Evolutionary conservation across 169 alveolate species (phyloP), one percentile per base, ranked within the genome.

Genomic region (Cryptosporidium xiaoi): DNA sequence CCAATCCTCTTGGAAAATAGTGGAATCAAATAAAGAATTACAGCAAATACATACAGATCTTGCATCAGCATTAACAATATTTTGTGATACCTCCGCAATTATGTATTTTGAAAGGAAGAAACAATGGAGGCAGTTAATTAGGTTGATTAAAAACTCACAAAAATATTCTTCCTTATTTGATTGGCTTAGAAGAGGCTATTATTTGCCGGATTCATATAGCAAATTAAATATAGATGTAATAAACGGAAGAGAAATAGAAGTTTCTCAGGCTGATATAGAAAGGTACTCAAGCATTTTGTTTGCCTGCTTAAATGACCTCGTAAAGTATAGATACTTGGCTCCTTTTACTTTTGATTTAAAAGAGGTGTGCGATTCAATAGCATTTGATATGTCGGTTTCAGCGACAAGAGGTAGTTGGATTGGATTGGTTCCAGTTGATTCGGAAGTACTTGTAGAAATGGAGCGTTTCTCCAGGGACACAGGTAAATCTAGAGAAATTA

Each of bases 51-150:
- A 60, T 16, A 77, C 87, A 20, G 87, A 77, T 20, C 64, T 77
- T 20, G 87, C 87, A 15, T 60, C 87, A 24, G 87, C 87, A 58
- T 60, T 77, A 20, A 71, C 87, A 3, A 77, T 77, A 13, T 77
- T 77, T 62, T 77, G 87, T 60, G 87, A 77, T 77, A 60, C 51
- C 2, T 62, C 51, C 18, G 56, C 87, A 29, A 60, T 77, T 18
- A 18, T 40, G 40, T 77, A 77, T 48, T 77, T 77, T 48, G 77
- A 77, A 60, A 56, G 87, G 16, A 77, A 77, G 31, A 77, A 62
- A 44, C 87, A 77, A 62, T 77, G 87, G 87, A 77, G 87, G 29
- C 87, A 77, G 44, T 62, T 77, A 44, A 24, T 77, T 40, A 77
- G 56, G 29, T 44, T 77, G 0, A 77, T 77, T 46, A 36, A 20